Evolutionary conservation across 2,329 filamentous ascomycete genomes (phyloP), one percentile per base, ranked within the genome.

Genomic region (Ceratocystis huliohia): DNA sequence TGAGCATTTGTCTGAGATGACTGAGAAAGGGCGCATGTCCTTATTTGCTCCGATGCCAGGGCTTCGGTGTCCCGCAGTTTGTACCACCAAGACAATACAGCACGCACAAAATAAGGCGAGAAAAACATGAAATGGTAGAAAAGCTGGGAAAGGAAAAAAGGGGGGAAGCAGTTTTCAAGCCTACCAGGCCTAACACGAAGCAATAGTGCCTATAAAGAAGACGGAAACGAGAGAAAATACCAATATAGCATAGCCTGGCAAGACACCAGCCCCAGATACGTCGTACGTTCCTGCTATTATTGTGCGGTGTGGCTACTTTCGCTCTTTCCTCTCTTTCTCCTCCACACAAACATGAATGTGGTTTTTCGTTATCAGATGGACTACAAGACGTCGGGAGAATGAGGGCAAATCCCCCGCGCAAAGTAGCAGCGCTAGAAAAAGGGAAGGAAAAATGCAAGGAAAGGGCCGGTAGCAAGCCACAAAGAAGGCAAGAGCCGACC

Each of bases 381-480:
- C 28, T 3, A n/a, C 13, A n/a, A 15, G 53, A 59, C n/a, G 53
- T 59, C 53, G 53, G 53, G 10, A 59, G 33, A 33, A 59, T 6
- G n/a, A 33, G 53, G 28, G 15, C 25, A 59, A 33, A 13, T 10
- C 53, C 25, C 30, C 28, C 28, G 53, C n/a, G 4, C 28, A 59
- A 59, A n/a, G 53, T 59, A 59, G 53, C 13, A 33, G 25, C 28
- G 33, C 53, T 59, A 59, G 28, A 33, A n/a, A 59, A 59, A 59
- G 53, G 17, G 8, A 59, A 33, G 28, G 28, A 33, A 56, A 56
- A 17, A 56, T 10, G 8, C 13, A 57, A 59, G 53, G 53, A 25
- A 59, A 28, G 25, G 25, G 53, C 28, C 22, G 53, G 25, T 10
- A 28, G 30, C 25, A 28, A 57, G 10, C 2, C 22, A 22, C 37